Conservation (phyloP, 2,329 filamentous ascomycete genomes). For the Cytospora schulzeri region DNA sequence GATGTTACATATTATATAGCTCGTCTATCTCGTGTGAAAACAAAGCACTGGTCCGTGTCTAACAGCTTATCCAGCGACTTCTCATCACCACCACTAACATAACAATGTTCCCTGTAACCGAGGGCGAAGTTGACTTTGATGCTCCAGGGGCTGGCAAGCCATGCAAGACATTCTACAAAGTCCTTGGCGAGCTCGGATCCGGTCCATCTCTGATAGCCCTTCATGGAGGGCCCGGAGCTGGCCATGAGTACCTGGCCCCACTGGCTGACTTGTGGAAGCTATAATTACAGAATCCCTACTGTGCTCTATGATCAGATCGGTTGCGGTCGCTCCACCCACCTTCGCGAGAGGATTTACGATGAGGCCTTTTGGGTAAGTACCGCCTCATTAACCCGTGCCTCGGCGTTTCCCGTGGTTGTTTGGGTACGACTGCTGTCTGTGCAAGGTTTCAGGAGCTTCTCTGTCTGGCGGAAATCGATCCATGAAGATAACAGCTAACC, state of each 20-base stretch:
- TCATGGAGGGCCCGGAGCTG: constrained; percentile 50
- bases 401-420: no score
- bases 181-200: constrained; percentile 7
- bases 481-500: no score
- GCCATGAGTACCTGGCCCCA: constrained; percentile 43
- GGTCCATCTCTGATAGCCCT: constrained; percentile 13
- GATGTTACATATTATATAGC: no score
- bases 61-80: no score
- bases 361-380: constrained; percentile 21
- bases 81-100: background rate
- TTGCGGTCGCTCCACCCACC: constrained; percentile 49
- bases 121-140: constrained; percentile 23
- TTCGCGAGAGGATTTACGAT: constrained; percentile 42
- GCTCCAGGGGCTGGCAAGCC: constrained; percentile 25
- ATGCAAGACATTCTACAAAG: constrained; percentile 20
- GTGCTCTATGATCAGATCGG: constrained; percentile 58
- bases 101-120: constrained; percentile 4
- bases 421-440: no score
- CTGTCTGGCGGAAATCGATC: no score
- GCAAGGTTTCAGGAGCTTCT: no score
- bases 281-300: constrained; percentile 38
- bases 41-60: no score
- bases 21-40: no score
- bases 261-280: constrained; percentile 22
- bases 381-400: no score